A percentile compares a stretch with the other conserved stretches of the same genome.
Conservation (phyloP, 176 grass and related monocot species). For the Phoenix dactylifera region DNA sequence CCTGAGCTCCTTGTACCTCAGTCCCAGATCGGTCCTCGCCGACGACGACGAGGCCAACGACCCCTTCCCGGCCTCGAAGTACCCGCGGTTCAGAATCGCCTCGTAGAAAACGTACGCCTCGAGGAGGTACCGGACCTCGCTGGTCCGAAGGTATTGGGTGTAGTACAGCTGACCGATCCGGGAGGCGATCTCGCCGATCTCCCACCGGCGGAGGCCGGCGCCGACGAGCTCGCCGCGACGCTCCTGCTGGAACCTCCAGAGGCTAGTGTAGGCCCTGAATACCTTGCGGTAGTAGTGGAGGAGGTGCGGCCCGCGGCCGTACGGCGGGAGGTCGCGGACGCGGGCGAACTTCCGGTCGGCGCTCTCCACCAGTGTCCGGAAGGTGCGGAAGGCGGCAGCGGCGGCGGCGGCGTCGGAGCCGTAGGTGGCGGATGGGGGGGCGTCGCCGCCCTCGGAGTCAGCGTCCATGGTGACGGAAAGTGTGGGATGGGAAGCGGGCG, state of each 20-base stretch:
- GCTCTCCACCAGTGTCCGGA: slow-evolving; percentile 50
- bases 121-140: slow-evolving; percentile 81
- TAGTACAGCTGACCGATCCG: slow-evolving; percentile 99
- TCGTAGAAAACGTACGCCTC: slow-evolving; percentile 98
- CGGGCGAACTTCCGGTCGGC: slow-evolving; percentile 94
- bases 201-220: slow-evolving; percentile 59
- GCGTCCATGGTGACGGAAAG: not conserved
- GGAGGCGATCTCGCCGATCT: slow-evolving; percentile 94
- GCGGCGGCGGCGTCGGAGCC: not conserved
- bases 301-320: slow-evolving; percentile 38
- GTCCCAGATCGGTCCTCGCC: slow-evolving; percentile 30
- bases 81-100: slow-evolving; percentile 84
- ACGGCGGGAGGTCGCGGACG: slow-evolving; percentile 74
- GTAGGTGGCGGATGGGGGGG: not conserved
- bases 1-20: slow-evolving; percentile 89
- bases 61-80: slow-evolving; percentile 43
- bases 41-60: slow-evolving; percentile 1
- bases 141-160: slow-evolving; percentile 87
- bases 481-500: not conserved
- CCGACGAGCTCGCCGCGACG: slow-evolving; percentile 64
- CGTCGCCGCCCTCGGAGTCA: slow-evolving; percentile 31
- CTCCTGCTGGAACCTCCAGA: slow-evolving; percentile 83
- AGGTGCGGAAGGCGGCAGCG: slow-evolving; percentile 34
- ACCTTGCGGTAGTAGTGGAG: slow-evolving; percentile 76
- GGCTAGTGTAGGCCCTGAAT: slow-evolving; percentile 93